phyloP scores from a whole-genome alignment of 495 filamentous ascomycete species.

The Xylaria acuta region DNA sequence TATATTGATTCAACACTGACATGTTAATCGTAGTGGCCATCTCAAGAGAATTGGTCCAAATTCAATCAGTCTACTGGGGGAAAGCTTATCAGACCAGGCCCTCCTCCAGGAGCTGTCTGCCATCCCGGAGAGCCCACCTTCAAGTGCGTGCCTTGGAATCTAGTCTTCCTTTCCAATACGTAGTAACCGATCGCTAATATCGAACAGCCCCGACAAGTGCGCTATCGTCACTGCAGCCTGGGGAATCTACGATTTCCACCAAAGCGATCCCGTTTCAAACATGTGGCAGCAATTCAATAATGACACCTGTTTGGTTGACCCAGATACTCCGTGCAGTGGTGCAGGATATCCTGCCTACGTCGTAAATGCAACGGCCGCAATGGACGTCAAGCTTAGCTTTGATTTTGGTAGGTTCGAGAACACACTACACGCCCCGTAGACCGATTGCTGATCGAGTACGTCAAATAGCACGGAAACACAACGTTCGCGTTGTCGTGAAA shows the following conservation, averaged over 20 bases:
- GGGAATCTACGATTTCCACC: slow-evolving; percentile 46
- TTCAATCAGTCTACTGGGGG: slow-evolving; percentile 52
- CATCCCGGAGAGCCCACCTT: slow-evolving; percentile 49
- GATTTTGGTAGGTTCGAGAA: slow-evolving; percentile 44
- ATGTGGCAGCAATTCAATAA: slow-evolving; percentile 53
- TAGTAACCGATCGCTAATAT: neutral
- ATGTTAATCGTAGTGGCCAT: slow-evolving; percentile 38
- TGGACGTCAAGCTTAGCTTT: slow-evolving; percentile 50
- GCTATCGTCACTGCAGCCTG: slow-evolving; percentile 40
- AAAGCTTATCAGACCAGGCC: slow-evolving; percentile 55
- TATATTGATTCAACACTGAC: slow-evolving; percentile 3
- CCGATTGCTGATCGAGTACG: slow-evolving; percentile 1
- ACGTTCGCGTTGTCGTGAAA: slow-evolving; percentile 67
- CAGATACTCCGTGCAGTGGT: slow-evolving; percentile 43
- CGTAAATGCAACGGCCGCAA: slow-evolving; percentile 51
- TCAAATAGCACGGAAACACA: slow-evolving; percentile 50
- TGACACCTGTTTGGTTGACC: slow-evolving; percentile 52
- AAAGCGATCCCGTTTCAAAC: slow-evolving; percentile 45
- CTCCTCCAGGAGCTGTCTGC: slow-evolving; percentile 62
- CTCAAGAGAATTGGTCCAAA: slow-evolving; percentile 35
- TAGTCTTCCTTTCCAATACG: neutral
- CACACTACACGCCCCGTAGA: neutral
- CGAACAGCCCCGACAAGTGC: slow-evolving; percentile 45
- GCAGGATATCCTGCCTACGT: slow-evolving; percentile 57
- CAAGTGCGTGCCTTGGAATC: neutral